Evolutionary conservation across 768 basidiomycete genomes (phyloP).

Genomic region (Lentinus tigrinus): DNA sequence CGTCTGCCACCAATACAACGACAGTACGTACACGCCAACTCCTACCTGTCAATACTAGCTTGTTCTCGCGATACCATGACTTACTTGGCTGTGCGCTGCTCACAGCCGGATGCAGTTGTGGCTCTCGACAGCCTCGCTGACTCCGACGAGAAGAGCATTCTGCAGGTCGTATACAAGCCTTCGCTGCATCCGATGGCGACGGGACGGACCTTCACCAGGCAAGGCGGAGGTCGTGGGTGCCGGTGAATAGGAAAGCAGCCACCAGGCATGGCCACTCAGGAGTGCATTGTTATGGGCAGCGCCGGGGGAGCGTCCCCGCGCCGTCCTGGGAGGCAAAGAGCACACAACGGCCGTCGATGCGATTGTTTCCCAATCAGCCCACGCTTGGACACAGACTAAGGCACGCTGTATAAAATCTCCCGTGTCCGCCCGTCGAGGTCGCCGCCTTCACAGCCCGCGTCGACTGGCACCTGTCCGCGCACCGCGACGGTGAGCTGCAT

Average conservation of each 20-base stretch:
- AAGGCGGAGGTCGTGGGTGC: background rate
- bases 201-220: background rate
- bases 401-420: background rate
- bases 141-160: too few species aligned
- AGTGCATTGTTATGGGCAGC: background rate
- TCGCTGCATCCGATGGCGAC: too few species aligned
- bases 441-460: constrained; percentile 9
- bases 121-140: background rate
- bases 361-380: background rate
- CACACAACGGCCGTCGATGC: background rate
- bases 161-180: too few species aligned
- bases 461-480: constrained; percentile 1
- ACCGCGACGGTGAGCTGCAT: background rate
- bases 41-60: background rate
- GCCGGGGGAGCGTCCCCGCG: background rate
- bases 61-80: background rate
- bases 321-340: background rate
- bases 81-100: background rate
- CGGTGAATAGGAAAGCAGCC: too few species aligned
- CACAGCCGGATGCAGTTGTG: background rate
- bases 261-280: too few species aligned
- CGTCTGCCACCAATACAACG: background rate
- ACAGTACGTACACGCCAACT: background rate
- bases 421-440: background rate
- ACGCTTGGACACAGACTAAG: background rate